phyloP scores from a whole-genome alignment of 305 asterid genomes.

The Fraxinus nigra region DNA sequence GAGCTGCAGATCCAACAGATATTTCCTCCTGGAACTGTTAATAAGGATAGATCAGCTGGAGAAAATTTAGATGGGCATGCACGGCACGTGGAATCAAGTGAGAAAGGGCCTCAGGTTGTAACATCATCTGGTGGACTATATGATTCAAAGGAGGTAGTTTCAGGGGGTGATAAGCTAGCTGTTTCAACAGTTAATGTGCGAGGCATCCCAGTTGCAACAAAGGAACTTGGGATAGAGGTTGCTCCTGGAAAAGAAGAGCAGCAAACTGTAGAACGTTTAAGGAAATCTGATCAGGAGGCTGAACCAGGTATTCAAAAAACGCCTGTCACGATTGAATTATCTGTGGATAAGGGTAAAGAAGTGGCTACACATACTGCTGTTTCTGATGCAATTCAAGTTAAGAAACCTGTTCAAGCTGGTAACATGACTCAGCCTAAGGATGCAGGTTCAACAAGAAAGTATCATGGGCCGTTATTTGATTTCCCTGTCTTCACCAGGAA shows the following conservation, averaged over 20 bases:
- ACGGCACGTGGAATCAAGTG: conserved; percentile 47
- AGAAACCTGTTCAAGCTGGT: conserved; percentile 63
- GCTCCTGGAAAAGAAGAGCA: conserved; percentile 72
- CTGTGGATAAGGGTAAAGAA: conserved; percentile 75
- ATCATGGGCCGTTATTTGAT: conserved; percentile 97
- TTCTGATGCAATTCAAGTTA: conserved; percentile 60
- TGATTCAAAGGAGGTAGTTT: conserved; percentile 47
- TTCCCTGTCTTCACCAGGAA: conserved; percentile 94
- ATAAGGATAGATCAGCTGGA: conserved; percentile 54
- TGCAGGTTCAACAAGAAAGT: conserved; percentile 67
- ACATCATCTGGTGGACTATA: conserved; percentile 42
- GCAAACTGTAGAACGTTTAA: conserved; percentile 44
- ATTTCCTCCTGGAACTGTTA: conserved; percentile 39
- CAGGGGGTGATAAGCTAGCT: conserved; percentile 48
- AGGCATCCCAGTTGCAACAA: conserved; percentile 37
- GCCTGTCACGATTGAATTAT: conserved; percentile 51
- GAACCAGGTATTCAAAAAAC: conserved; percentile 50
- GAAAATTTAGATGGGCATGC: conserved; percentile 54
- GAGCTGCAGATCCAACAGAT: conserved; percentile 63
- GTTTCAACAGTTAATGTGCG: conserved; percentile 41
- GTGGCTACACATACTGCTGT: conserved; percentile 46
- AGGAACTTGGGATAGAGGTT: conserved; percentile 51
- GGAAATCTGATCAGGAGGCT: conserved; percentile 63
- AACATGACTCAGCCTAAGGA: conserved; percentile 66
- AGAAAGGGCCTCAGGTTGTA: conserved; percentile 51